A percentile compares a stretch with the other conserved stretches of the same genome.
phyloP scores from a whole-genome alignment of 371 early-diverging fungal genomes.

The Mucor lusitanicus region DNA sequence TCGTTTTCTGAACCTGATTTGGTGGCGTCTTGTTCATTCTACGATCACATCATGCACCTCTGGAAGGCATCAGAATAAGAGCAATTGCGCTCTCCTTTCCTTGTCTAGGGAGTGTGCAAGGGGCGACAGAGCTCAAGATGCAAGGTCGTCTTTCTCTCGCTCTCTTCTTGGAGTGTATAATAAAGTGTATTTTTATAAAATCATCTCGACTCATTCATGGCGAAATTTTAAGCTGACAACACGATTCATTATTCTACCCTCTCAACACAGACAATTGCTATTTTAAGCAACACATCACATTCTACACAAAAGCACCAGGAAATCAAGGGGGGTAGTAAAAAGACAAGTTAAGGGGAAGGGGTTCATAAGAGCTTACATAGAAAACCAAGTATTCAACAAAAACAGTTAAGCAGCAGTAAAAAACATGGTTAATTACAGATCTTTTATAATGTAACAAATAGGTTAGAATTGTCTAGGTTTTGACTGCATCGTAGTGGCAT shows the following conservation, averaged over 20 bases:
- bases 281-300: neutral
- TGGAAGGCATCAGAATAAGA: constrained; percentile 56
- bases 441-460: neutral
- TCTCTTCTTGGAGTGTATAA: neutral
- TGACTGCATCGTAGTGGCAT: constrained; percentile 6
- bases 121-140: neutral
- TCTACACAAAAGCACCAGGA: neutral
- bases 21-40: constrained; percentile 91
- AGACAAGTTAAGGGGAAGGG: neutral
- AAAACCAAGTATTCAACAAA: neutral
- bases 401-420: neutral
- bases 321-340: neutral
- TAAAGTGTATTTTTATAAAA: neutral
- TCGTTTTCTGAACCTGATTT: constrained; percentile 52
- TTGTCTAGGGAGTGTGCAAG: neutral
- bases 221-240: neutral
- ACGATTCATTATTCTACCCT: neutral
- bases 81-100: neutral
- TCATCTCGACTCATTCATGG: neutral
- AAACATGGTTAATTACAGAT: neutral
- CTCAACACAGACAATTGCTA: neutral
- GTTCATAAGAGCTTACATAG: neutral
- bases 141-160: neutral
- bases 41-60: constrained; percentile 85
- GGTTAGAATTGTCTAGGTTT: constrained; percentile 8